These are phyloP conservation scores for Adenanthera pavonina DNA, from an alignment of 306 rosid genomes.

Conservation along the genomic window DNA sequence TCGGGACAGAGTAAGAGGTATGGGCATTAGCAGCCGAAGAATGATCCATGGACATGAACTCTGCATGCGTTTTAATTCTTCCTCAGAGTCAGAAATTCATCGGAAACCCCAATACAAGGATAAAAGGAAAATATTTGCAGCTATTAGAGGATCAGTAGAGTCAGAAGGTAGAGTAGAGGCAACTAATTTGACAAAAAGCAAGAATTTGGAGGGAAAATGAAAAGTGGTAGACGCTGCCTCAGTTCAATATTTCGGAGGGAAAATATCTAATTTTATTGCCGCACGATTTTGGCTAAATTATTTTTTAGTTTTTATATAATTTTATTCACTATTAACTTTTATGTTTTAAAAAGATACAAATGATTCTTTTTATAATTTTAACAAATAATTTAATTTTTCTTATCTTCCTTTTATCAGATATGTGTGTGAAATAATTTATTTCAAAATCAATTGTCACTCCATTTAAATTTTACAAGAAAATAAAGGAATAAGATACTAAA, in stretches of 20 bases:
- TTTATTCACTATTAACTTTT: too few species aligned
- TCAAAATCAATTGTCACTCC: too few species aligned
- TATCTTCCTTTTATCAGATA: too few species aligned
- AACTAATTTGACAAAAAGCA: slow-evolving; percentile 2
- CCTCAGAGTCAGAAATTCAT: slow-evolving; percentile 21
- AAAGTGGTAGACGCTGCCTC: slow-evolving; percentile 12
- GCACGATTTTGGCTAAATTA: background rate
- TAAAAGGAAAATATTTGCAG: background rate
- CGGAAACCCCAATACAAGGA: slow-evolving; percentile 36
- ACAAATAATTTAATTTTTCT: too few species aligned
- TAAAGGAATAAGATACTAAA: too few species aligned
- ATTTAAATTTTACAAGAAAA: too few species aligned
- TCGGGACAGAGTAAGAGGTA: slow-evolving; percentile 35
- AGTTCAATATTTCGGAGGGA: slow-evolving; percentile 49
- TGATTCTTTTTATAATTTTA: too few species aligned
- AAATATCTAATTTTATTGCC: background rate
- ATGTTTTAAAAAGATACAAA: too few species aligned
- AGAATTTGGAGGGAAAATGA: slow-evolving; percentile 28
- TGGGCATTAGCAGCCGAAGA: slow-evolving; percentile 14
- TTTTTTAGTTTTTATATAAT: background rate
- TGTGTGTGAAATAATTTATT: too few species aligned
- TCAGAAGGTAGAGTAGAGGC: background rate
- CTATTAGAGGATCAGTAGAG: background rate
- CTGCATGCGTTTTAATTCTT: background rate
- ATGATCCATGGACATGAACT: slow-evolving; percentile 42